Base-by-base conservation (phyloP, 768 basidiomycete species). In the Postia placenta region DNA sequence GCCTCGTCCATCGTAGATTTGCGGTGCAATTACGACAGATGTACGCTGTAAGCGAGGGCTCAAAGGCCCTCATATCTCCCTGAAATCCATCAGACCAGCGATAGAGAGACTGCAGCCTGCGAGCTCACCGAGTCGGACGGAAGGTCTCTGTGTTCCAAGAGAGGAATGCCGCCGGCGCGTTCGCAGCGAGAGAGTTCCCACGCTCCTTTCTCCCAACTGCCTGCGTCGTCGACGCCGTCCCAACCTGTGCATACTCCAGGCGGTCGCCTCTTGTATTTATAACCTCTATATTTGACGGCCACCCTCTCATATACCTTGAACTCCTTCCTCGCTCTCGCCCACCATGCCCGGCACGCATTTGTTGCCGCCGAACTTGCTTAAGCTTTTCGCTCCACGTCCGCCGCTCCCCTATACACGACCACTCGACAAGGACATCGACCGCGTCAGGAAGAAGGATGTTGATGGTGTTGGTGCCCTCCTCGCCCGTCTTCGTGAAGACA, bases 301-400 rank as follows among this genome's bases (percentile, higher is more conserved):
- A n/a, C 20, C 17, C 20, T 7, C 17, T 39, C 20, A 9, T 19
- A 11, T 6, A 7, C 9, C 20, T n/a, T 39, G 9, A 39, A 39
- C 20, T 39, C 38, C 19, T n/a, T 7, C 11, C 9, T 39, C 38
- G 12, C 20, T 22, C 24, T 12, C 27, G 3, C 22, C 42, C 55
- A 55, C 33, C 52, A 75, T 75, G 74, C 75, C 74, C 9, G 87
- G 87, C 42, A 92, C 91, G 3, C 90, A 94, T 69, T 75, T 94
- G 20, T 79, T 99, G 20, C 95, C 95, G 3, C 92, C 92, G 2
- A 96, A 97, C 69, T 80, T 99, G 45, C 83, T 98, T 66, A 93
- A 95, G 65, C 85, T 98, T 56, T 99, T 98, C 66, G 86, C 92
- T 0, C 93, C 96, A 3, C 83, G 96, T 5, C 92, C 95, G 1